A percentile compares a stretch with the other conserved stretches of the same genome.
phyloP scores from a whole-genome alignment of 768 basidiomycete genomes.

The Tricholoma bakamatsutake region DNA sequence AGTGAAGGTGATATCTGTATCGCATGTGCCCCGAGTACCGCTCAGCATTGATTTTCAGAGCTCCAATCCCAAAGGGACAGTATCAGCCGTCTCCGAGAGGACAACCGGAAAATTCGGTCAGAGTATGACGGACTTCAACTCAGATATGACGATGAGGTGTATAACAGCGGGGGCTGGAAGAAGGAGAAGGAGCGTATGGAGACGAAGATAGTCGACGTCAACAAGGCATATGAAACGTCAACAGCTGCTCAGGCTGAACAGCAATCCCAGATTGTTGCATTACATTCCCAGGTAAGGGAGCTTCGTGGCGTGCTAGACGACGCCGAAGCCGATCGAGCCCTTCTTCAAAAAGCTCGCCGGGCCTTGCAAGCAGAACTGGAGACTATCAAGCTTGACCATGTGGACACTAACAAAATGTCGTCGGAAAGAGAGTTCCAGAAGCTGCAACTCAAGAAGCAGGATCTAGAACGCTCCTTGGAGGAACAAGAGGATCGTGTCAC shows the following conservation, averaged over 20 bases:
- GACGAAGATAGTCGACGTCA: slow-evolving; percentile 71
- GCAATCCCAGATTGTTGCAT: slow-evolving; percentile 75
- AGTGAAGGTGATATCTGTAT: slow-evolving; percentile 54
- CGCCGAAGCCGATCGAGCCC: slow-evolving; percentile 73
- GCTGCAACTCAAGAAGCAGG: slow-evolving; percentile 75
- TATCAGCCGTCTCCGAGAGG: slow-evolving; percentile 72
- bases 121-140: slow-evolving; percentile 73
- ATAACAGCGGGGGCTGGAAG: slow-evolving; percentile 76
- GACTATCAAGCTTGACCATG: slow-evolving; percentile 69
- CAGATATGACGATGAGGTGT: slow-evolving; percentile 71
- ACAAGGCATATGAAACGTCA: slow-evolving; percentile 70
- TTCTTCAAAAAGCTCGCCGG: slow-evolving; percentile 78
- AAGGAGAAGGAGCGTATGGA: slow-evolving; percentile 86
- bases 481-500: slow-evolving; percentile 71
- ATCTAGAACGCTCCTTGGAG: slow-evolving; percentile 70
- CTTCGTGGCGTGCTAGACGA: slow-evolving; percentile 78
- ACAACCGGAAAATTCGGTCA: slow-evolving; percentile 71
- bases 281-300: slow-evolving; percentile 84
- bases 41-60: slow-evolving; percentile 34
- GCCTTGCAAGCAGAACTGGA: slow-evolving; percentile 77
- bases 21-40: neutral
- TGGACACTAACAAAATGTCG: slow-evolving; percentile 63
- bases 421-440: slow-evolving; percentile 72
- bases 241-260: slow-evolving; percentile 71
- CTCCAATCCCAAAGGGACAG: slow-evolving; percentile 73